Conservation (phyloP, 805 yeast genomes). For the Kazachstania taianensis region DNA sequence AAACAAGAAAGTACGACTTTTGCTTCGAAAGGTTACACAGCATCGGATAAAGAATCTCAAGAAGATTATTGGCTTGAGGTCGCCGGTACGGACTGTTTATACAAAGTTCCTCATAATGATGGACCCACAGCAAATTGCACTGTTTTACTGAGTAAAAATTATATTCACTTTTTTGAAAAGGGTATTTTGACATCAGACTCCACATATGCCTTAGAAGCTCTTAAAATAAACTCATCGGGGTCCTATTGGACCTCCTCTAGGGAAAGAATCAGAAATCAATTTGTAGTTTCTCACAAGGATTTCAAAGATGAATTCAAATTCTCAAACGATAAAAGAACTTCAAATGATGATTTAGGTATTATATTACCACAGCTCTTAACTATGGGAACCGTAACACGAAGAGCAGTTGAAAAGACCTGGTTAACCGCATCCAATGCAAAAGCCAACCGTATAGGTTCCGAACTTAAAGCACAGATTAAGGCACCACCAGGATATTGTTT, state of each 20-base stretch:
- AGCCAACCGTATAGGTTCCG: conserved; percentile 77
- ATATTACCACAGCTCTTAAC: conserved; percentile 77
- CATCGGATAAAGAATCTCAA: conserved; percentile 16
- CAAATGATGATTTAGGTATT: conserved; percentile 42
- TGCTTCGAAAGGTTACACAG: conserved; percentile 28
- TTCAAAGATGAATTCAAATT: conserved; percentile 19
- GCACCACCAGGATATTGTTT: conserved; percentile 87
- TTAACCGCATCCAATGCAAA: conserved; percentile 94
- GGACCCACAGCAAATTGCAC: conserved; percentile 71
- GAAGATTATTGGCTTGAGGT: conserved; percentile 8
- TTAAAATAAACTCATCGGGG: conserved; percentile 66
- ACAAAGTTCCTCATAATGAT: conserved; percentile 81
- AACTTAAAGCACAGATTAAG: conserved; percentile 70
- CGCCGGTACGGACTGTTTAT: conserved; percentile 24
- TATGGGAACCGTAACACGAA: conserved; percentile 94
- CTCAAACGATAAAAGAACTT: conserved; percentile 1
- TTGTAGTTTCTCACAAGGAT: conserved; percentile 54
- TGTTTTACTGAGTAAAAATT: conserved; percentile 67
- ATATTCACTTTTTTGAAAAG: conserved; percentile 59
- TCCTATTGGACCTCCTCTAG: conserved; percentile 92
- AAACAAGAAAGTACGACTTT: conserved; percentile 23
- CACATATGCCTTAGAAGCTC: conserved; percentile 63
- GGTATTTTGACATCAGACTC: conserved; percentile 63
- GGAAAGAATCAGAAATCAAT: conserved; percentile 72
- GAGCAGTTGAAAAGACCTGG: conserved; percentile 98